Percentiles rank a stretch among this genome's conserved stretches.
Evolutionary conservation across 2,329 filamentous ascomycete species (phyloP).

Genomic region (Penicillium sp.): DNA sequence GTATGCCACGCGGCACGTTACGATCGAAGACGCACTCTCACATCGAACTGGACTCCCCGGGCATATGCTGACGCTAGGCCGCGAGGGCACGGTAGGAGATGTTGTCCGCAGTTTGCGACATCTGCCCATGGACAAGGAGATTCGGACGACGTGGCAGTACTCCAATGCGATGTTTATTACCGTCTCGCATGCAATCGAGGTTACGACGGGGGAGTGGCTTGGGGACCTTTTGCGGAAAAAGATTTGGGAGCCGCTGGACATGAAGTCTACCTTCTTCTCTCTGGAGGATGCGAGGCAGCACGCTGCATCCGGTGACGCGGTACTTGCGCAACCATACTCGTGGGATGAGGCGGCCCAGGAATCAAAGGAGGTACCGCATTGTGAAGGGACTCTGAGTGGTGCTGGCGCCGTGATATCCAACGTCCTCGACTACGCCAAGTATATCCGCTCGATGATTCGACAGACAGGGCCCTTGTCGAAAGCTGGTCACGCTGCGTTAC

Average conservation of each 20-base stretch:
- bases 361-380: conserved; percentile 22
- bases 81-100: conserved; percentile 19
- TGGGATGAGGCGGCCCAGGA: conserved; percentile 21
- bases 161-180: conserved; percentile 33
- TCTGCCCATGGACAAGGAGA: conserved; percentile 25
- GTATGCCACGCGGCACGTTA: conserved; percentile 33
- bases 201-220: conserved; percentile 19
- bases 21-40: conserved; percentile 41
- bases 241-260: conserved; percentile 30
- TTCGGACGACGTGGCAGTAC: conserved; percentile 29
- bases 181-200: conserved; percentile 26
- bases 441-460: conserved; percentile 29
- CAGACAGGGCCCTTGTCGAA: conserved; percentile 21
- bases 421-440: conserved; percentile 33
- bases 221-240: conserved; percentile 23
- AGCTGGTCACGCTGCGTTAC: conserved; percentile 23
- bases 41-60: conserved; percentile 38
- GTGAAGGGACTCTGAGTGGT: conserved; percentile 26
- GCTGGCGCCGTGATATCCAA: conserved; percentile 32
- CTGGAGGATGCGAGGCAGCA: conserved; percentile 19
- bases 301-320: conserved; percentile 2
- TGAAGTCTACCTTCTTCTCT: conserved; percentile 32
- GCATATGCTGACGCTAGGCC: conserved; percentile 20
- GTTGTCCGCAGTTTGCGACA: conserved; percentile 27
- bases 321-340: conserved; percentile 27